Evolutionary conservation across 768 basidiomycete species (phyloP).

Genomic region (Serendipita sp.): DNA sequence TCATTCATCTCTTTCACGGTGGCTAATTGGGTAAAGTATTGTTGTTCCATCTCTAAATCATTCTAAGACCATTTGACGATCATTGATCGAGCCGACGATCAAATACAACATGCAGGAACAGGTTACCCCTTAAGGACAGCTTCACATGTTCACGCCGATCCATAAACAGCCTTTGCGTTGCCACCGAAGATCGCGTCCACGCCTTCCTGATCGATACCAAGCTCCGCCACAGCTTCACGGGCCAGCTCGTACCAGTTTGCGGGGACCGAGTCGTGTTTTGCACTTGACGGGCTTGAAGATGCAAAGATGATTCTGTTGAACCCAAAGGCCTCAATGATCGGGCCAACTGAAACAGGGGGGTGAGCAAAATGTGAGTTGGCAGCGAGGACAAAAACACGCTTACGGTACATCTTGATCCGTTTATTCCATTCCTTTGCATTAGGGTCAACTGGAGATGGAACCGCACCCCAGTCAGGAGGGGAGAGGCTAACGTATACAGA

Average conservation of each 20-base stretch:
- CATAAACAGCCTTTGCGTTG: conserved; percentile 33
- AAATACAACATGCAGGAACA: too few species aligned
- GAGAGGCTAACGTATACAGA: conserved; percentile 56
- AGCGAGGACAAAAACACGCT: conserved; percentile 18
- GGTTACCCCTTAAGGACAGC: not conserved
- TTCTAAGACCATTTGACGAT: too few species aligned
- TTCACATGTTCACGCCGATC: conserved; percentile 7
- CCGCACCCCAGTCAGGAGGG: conserved; percentile 56
- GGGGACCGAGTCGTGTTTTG: conserved; percentile 32
- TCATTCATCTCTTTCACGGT: too few species aligned
- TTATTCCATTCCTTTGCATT: conserved; percentile 38
- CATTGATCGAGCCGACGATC: too few species aligned
- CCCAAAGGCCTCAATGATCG: conserved; percentile 73
- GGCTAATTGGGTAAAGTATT: too few species aligned
- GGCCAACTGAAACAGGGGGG: conserved; percentile 38
- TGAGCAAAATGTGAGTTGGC: conserved; percentile 14
- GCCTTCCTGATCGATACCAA: conserved; percentile 61
- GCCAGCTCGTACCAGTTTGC: conserved; percentile 72
- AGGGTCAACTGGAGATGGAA: conserved; percentile 27
- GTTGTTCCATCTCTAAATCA: too few species aligned
- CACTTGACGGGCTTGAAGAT: conserved; percentile 46
- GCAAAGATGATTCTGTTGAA: conserved; percentile 72
- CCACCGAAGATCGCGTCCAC: conserved; percentile 56
- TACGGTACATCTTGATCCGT: conserved; percentile 73
- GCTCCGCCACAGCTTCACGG: conserved; percentile 59